Conservation (phyloP, 2,329 filamentous ascomycete genomes). For the Fusarium sp. region DNA sequence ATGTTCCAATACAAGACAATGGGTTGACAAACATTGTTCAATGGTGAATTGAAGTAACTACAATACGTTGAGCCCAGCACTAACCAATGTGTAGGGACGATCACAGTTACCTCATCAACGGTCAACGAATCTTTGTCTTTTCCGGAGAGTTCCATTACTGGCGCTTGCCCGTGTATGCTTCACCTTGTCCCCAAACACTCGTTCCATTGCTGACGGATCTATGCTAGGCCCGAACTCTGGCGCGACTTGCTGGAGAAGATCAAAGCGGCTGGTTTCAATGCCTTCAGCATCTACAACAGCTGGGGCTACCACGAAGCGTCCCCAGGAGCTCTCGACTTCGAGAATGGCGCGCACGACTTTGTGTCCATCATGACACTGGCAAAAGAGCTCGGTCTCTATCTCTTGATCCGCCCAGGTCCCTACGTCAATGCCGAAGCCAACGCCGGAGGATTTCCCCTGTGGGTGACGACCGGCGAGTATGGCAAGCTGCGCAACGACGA, state of each 20-base stretch:
- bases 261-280: slow-evolving; percentile 56
- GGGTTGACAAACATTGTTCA: slow-evolving; percentile 28
- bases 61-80: fast-evolving
- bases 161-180: slow-evolving; percentile 54
- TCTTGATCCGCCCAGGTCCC: slow-evolving; percentile 64
- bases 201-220: background rate
- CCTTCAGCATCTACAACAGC: slow-evolving; percentile 56
- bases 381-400: slow-evolving; percentile 58
- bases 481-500: slow-evolving; percentile 65
- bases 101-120: slow-evolving; percentile 55
- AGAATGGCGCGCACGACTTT: slow-evolving; percentile 57
- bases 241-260: slow-evolving; percentile 56
- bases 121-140: slow-evolving; percentile 56
- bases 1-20: slow-evolving; percentile 27
- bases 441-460: slow-evolving; percentile 70
- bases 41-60: slow-evolving; percentile 5
- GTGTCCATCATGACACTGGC: slow-evolving; percentile 59
- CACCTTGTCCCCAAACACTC: too few species aligned
- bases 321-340: slow-evolving; percentile 47
- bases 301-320: slow-evolving; percentile 56
- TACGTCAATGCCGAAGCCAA: slow-evolving; percentile 74
- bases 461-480: slow-evolving; percentile 70
- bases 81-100: slow-evolving; percentile 49
- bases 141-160: slow-evolving; percentile 59
- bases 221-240: slow-evolving; percentile 50